Conservation (phyloP, 345 rosid species). For the Gossypium rotundifolium region DNA sequence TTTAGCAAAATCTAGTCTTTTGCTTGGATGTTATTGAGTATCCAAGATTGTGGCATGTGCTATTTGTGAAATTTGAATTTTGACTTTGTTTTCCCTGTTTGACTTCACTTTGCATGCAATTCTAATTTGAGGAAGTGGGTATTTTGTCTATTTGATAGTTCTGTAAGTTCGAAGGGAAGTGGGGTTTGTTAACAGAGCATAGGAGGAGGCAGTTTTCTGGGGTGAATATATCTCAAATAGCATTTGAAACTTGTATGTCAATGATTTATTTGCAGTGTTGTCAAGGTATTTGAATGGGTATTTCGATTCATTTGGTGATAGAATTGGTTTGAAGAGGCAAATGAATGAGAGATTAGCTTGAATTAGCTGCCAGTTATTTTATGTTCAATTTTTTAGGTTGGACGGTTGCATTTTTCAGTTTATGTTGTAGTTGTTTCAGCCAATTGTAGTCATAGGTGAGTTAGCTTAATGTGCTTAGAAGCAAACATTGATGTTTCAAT, state of each 20-base stretch:
- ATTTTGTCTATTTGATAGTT: neutral
- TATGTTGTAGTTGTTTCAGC: neutral
- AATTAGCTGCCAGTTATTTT: neutral
- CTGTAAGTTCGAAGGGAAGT: neutral
- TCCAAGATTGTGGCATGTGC: conserved; percentile 2
- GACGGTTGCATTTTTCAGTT: neutral
- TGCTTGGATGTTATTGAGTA: neutral
- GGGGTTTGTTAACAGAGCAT: neutral
- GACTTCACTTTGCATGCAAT: conserved; percentile 5
- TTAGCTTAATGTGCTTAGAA: neutral
- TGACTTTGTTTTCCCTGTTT: neutral
- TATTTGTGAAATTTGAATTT: conserved; percentile 3
- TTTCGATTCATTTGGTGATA: neutral
- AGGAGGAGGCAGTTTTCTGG: neutral
- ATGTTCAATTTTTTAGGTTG: neutral
- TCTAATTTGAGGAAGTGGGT: neutral
- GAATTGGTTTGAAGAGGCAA: neutral
- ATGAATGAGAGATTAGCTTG: conserved; percentile 1
- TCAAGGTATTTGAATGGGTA: neutral
- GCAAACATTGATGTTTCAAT: neutral
- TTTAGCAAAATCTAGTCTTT: neutral
- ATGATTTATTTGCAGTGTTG: neutral
- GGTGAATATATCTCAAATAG: neutral
- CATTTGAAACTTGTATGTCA: neutral
- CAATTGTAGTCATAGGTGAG: neutral